Conservation (phyloP, 768 basidiomycete genomes). For the Trametes gibbosa region DNA sequence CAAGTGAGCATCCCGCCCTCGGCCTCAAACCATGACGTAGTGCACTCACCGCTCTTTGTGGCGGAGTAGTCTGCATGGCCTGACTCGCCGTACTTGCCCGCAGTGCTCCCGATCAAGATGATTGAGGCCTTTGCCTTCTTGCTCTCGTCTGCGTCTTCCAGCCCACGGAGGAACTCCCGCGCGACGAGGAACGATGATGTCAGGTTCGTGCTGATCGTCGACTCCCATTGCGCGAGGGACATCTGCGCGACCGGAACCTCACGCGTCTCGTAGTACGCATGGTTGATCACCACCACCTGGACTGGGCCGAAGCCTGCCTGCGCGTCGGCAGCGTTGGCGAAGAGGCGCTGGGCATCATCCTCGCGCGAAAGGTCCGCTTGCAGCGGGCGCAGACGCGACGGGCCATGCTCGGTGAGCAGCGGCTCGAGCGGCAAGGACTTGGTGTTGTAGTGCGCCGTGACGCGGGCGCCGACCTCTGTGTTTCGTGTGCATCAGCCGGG, state of each 20-base stretch:
- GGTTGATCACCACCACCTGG: conserved; percentile 60
- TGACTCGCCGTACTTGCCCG: conserved; percentile 72
- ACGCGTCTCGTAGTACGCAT: conserved; percentile 49
- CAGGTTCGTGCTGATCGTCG: conserved; percentile 59
- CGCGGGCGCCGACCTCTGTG: conserved; percentile 66
- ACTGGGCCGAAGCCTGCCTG: conserved; percentile 44
- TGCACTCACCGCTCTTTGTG: conserved; percentile 59
- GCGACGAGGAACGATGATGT: conserved; percentile 66
- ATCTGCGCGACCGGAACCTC: conserved; percentile 53
- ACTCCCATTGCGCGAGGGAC: conserved; percentile 61
- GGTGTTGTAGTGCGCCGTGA: conserved; percentile 71
- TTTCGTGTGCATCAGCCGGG: not conserved
- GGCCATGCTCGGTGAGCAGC: conserved; percentile 38
- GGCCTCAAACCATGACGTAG: not conserved
- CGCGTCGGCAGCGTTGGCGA: conserved; percentile 33
- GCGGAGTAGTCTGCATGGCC: conserved; percentile 66
- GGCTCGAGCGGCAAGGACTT: conserved; percentile 42
- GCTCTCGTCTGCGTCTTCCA: conserved; percentile 35
- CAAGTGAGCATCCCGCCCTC: not conserved
- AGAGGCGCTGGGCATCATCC: conserved; percentile 48
- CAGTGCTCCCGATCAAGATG: conserved; percentile 65
- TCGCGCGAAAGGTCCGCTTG: conserved; percentile 64
- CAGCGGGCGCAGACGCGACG: conserved; percentile 30
- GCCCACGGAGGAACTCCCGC: conserved; percentile 53
- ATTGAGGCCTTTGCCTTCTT: conserved; percentile 57